Conservation (phyloP, 164 flowering plant species). For the grape (Vitis vinifera) region ASM3070453v1 NC_081822.1:2941501-2942000, state of each 20-base stretch:
- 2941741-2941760: constrained; percentile 32
- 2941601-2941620: not conserved
- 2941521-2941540: too few species aligned
- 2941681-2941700: not conserved
- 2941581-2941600: not conserved
- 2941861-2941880: constrained; percentile 29
- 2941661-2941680: not conserved
- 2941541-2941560: too few species aligned
- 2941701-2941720: constrained; percentile 2
- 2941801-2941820: constrained; percentile 25
- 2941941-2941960: too few species aligned
- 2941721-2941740: constrained; percentile 29
- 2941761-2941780: constrained; percentile 32
- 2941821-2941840: constrained; percentile 20
- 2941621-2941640: not conserved
- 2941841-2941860: constrained; percentile 23
- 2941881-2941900: not conserved
- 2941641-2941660: not conserved
- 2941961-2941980: too few species aligned
- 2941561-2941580: not conserved
- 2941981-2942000: too few species aligned
- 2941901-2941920: not conserved
- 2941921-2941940: too few species aligned
- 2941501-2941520: too few species aligned
- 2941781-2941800: not conserved